Conservation (phyloP, 2,329 filamentous ascomycete genomes). For the Ophiostoma triangulosporum region DNA sequence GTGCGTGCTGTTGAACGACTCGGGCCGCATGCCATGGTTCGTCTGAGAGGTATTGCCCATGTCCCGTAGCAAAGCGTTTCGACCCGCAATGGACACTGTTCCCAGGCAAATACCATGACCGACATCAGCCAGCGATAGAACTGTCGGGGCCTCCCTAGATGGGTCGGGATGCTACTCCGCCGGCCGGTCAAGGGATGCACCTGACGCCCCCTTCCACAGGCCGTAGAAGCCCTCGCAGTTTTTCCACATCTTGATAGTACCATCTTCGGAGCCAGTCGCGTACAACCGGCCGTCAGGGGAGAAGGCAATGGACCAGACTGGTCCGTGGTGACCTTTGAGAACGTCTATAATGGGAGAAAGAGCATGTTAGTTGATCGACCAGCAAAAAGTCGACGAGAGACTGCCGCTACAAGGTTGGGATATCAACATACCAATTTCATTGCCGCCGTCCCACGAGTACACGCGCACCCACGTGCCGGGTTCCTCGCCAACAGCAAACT, state of each 20-base stretch:
- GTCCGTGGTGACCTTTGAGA: conserved; percentile 92
- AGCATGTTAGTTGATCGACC: not conserved
- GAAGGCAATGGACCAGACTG: conserved; percentile 92
- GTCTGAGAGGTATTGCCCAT: not conserved
- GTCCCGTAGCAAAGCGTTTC: not conserved
- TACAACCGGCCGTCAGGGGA: conserved; percentile 93
- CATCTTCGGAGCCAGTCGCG: conserved; percentile 91
- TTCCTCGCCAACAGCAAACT: conserved; percentile 80
- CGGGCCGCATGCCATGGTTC: not conserved
- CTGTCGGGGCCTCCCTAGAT: not conserved
- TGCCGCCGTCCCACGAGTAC: conserved; percentile 73
- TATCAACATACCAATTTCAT: conserved; percentile 52
- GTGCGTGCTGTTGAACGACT: not conserved
- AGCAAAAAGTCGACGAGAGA: not conserved
- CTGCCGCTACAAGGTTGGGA: not conserved
- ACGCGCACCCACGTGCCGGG: conserved; percentile 95
- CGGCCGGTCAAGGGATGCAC: conserved; percentile 19
- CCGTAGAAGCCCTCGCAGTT: conserved; percentile 54
- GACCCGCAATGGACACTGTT: not conserved
- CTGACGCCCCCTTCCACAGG: conserved; percentile 40
- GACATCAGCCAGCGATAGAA: not conserved
- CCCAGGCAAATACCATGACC: not conserved
- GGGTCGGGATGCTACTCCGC: conserved; percentile 24
- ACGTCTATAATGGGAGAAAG: conserved; percentile 43
- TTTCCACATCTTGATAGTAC: conserved; percentile 88